Evolutionary conservation across 345 rosid genomes (phyloP), one percentile per base, ranked within the genome.

Genomic region (Geranium brycei): DNA sequence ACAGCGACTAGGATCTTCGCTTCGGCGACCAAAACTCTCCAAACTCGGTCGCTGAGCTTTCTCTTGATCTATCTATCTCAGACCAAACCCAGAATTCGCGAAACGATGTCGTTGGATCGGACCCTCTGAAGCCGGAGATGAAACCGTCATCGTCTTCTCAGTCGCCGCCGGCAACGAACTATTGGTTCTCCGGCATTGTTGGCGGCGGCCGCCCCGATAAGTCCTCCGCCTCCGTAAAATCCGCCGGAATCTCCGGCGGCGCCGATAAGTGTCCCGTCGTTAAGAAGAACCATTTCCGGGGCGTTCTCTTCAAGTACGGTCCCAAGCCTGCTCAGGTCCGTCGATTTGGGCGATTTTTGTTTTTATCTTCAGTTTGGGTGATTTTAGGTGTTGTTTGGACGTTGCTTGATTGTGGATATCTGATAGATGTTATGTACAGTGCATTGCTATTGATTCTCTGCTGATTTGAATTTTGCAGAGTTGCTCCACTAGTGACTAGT

Each of bases 251-350:
- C 15, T 63, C 75, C 13, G 32, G 62, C n/a, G 73, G 64, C 69
- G 79, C 76, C 28, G 79, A 73, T 56, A 51, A 60, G 19, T 86
- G 90, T 18, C 96, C 95, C 2, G 81, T 87, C 77, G 83, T 72
- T 74, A 91, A 86, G 72, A 93, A 90, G 85, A 90, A 82, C 78
- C 99, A 89, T 77, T 87, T 86, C 75, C 90, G 88, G 5, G 99
- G 99, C 13, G 79, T 87, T 32, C 83, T 93, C 66, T 85, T 93
- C 75, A 93, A 86, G 80, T 93, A 87, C 76, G 99, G 96, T 40
- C 81, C 99, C 58, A 87, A 87, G 72, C 72, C 96, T 17, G 68
- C 78, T 65, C 99, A 87, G 99, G 99, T 89, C 67, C 17, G 66
- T 35, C 47, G 17, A 58, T 62, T 40, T 41, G 4, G 8, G 0